Evolutionary conservation across 2,329 filamentous ascomycete genomes (phyloP), one percentile per base, ranked within the genome.

Genomic region (Penicillium sp.): DNA sequence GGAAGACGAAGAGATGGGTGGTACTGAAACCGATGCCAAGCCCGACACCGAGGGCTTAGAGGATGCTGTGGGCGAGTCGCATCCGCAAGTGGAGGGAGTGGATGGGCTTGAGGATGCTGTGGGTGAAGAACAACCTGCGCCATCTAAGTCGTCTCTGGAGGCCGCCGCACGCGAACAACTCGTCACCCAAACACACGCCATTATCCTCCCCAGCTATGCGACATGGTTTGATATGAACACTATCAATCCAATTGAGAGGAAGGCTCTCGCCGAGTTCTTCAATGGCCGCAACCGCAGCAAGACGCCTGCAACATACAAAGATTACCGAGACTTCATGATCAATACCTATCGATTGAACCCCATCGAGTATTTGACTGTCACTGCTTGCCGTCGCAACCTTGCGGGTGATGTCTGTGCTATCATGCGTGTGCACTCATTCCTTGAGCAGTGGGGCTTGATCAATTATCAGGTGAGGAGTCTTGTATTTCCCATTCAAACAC

Each of bases 261-360:
- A 97, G 76, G 92, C 92, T 8, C 83, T 99, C 65, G 92, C 93
- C 21, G 94, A 99, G 74, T 99, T 97, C 78, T 99, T 99, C 84
- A 99, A 99, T 79, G 93, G 87, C 75, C 87, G 94, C 59, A 99
- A 99, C 77, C 89, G 94, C 69, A 97, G 94, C 86, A 99, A 99
- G 79, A 99, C 94, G 0, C 89, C 92, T 1, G 88, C 92, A 48
- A 91, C 97, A 23, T 99, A 99, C 81, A 97, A 97, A 77, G 94
- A 99, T 72, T 99, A 99, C 76, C 88, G 94, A 66, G 94, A 99
- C 72, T 99, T 99, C 72, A 99, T 99, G 94, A 92, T 99, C 79
- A 99, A 99, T 79, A 97, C 94, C 15, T 99, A 99, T 77, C 88
- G 94, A 38, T 80, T 99, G 55, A 99, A 97, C 72, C 94, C 94